A percentile compares a stretch with the other conserved stretches of the same genome.
Conservation (phyloP, 169 alveolate genomes). For the Plasmodium gallinaceum region DNA sequence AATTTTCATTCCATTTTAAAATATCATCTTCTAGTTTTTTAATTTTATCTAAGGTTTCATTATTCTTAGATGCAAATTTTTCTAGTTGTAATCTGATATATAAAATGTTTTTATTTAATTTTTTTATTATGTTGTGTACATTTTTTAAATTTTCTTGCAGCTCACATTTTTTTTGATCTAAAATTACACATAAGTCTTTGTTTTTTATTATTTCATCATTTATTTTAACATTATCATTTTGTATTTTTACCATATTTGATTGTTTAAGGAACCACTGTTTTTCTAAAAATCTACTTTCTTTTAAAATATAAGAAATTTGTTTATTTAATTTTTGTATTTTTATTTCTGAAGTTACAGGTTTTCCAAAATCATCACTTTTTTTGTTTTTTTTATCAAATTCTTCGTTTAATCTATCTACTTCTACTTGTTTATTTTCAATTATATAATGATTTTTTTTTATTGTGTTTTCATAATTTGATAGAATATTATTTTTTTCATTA, state of each 20-base stretch:
- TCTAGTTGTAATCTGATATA: conserved; percentile 67
- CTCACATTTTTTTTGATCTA: conserved; percentile 70
- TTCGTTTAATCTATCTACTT: conserved; percentile 67
- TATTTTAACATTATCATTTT: conserved; percentile 70
- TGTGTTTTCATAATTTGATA: conserved; percentile 17
- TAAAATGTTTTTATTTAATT: conserved; percentile 52
- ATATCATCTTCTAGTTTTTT: conserved; percentile 36
- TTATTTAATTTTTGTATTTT: conserved; percentile 65
- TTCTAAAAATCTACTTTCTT: conserved; percentile 52
- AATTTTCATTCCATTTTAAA: conserved; percentile 50
- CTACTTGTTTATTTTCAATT: conserved; percentile 63
- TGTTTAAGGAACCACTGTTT: conserved; percentile 73
- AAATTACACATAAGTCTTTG: conserved; percentile 42
- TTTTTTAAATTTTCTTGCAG: conserved; percentile 49
- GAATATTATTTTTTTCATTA: conserved; percentile 35
- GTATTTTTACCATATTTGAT: conserved; percentile 64
- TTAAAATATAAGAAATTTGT: conserved; percentile 29
- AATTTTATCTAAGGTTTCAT: conserved; percentile 41
- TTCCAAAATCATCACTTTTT: conserved; percentile 14
- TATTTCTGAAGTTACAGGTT: conserved; percentile 42
- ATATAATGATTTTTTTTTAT: conserved; percentile 57
- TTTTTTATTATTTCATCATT: conserved; percentile 50
- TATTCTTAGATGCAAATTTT: conserved; percentile 53
- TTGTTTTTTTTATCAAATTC: conserved; percentile 59
- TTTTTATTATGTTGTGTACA: conserved; percentile 16